phyloP scores from a whole-genome alignment of 169 alveolate genomes.

The Plasmodium ovale region DNA sequence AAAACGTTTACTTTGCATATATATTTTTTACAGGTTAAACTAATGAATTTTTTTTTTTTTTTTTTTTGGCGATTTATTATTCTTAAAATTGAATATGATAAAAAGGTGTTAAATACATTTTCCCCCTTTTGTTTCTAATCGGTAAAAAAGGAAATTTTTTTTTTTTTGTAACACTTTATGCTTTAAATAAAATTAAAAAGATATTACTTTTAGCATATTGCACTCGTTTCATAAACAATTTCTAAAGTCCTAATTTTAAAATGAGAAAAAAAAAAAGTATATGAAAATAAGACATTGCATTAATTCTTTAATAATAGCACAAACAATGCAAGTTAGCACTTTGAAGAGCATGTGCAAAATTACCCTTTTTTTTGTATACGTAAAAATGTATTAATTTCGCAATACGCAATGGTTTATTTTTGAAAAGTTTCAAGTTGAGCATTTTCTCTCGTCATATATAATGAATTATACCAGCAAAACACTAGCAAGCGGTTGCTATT shows the following conservation, averaged over 20 bases:
- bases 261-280: too few relatives aligned
- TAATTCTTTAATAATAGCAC: too few relatives aligned
- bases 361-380: too few relatives aligned
- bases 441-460: not conserved
- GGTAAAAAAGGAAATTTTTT: too few relatives aligned
- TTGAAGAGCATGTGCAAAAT: too few relatives aligned
- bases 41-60: conserved; percentile 1
- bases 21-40: conserved; percentile 1
- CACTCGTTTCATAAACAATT: not conserved
- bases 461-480: too few relatives aligned
- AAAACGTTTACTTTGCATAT: not conserved
- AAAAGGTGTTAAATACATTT: not conserved
- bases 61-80: not conserved
- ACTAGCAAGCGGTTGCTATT: too few relatives aligned
- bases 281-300: too few relatives aligned
- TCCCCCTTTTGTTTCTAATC: not conserved
- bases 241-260: not conserved
- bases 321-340: too few relatives aligned
- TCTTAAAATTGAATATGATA: not conserved
- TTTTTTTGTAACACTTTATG: not conserved
- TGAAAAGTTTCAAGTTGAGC: not conserved
- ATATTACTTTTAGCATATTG: not conserved
- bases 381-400: not conserved
- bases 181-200: too few relatives aligned
- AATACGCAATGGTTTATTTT: too few relatives aligned